These are phyloP conservation scores for Gaillardinia entomophila DNA, from an alignment of 805 yeast genomes.

Conservation along the genomic window DNA sequence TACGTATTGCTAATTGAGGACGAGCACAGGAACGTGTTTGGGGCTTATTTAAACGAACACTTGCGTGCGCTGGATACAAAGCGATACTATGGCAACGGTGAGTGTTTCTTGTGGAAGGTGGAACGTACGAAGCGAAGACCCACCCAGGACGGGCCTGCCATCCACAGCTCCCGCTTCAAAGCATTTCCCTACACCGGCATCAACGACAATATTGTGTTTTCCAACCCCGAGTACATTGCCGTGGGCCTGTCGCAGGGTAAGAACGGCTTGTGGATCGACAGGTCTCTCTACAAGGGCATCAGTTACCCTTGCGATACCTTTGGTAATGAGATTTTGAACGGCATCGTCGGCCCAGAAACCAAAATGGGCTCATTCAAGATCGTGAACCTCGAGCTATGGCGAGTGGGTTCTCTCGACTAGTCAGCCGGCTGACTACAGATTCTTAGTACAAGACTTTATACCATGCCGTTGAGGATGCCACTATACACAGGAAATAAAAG, in stretches of 20 bases:
- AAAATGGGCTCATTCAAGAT: slow-evolving; percentile 59
- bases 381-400: slow-evolving; percentile 81
- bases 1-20: slow-evolving; percentile 74
- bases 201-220: slow-evolving; percentile 80
- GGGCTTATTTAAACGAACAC: slow-evolving; percentile 72
- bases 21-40: slow-evolving; percentile 57
- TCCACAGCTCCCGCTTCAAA: slow-evolving; percentile 40
- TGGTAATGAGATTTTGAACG: slow-evolving; percentile 73
- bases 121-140: slow-evolving; percentile 26
- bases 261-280: slow-evolving; percentile 87
- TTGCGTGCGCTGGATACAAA: slow-evolving; percentile 66
- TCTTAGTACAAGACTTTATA: too few relatives aligned
- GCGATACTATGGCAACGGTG: slow-evolving; percentile 88
- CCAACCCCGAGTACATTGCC: slow-evolving; percentile 70
- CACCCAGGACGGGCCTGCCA: neutral
- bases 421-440: too few relatives aligned
- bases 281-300: slow-evolving; percentile 68
- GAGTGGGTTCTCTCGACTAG: slow-evolving; percentile 42
- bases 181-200: slow-evolving; percentile 86
- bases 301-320: slow-evolving; percentile 76
- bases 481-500: slow-evolving; percentile 26
- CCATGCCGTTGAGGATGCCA: slow-evolving; percentile 49
- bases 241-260: slow-evolving; percentile 92
- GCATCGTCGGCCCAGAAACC: slow-evolving; percentile 19
- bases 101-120: slow-evolving; percentile 90